phyloP scores from a whole-genome alignment of 148 eudicot genomes.

The Chenopodium suecicum region DNA sequence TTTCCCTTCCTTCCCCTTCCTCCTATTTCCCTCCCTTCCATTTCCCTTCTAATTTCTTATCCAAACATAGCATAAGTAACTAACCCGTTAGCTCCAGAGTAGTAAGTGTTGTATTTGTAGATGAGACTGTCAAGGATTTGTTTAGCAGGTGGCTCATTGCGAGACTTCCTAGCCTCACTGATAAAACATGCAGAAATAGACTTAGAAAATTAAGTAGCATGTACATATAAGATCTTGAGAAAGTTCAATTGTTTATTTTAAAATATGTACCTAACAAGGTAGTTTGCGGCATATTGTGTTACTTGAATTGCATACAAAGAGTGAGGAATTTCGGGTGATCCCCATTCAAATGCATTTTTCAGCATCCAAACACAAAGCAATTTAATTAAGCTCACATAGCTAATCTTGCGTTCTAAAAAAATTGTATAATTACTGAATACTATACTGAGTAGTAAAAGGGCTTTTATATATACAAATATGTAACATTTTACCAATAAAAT shows the following conservation, averaged over 20 bases:
- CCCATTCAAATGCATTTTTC: conserved; percentile 17
- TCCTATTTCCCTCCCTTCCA: no score
- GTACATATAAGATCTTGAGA: no score
- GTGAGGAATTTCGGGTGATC: neutral
- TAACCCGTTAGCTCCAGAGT: neutral
- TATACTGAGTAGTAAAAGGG: no score
- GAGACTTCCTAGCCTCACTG: conserved; percentile 13
- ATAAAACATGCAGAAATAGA: neutral
- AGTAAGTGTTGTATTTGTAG: neutral
- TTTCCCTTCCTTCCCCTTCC: no score
- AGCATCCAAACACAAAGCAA: neutral
- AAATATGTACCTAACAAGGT: conserved; percentile 6
- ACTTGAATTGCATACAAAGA: conserved; percentile 8
- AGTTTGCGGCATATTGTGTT: conserved; percentile 10
- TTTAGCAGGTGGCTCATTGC: neutral
- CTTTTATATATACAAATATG: no score
- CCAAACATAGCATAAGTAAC: no score
- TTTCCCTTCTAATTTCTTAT: no score
- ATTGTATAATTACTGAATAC: no score
- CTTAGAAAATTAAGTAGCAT: neutral
- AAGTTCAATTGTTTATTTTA: neutral
- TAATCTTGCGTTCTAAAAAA: no score
- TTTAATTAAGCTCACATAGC: no score
- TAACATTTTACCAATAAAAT: no score
- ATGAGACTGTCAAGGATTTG: neutral